A percentile compares a stretch with the other conserved stretches of the same genome.
Conservation (phyloP, 2,329 filamentous ascomycete genomes). For the Diaporthe ilicicola region DNA sequence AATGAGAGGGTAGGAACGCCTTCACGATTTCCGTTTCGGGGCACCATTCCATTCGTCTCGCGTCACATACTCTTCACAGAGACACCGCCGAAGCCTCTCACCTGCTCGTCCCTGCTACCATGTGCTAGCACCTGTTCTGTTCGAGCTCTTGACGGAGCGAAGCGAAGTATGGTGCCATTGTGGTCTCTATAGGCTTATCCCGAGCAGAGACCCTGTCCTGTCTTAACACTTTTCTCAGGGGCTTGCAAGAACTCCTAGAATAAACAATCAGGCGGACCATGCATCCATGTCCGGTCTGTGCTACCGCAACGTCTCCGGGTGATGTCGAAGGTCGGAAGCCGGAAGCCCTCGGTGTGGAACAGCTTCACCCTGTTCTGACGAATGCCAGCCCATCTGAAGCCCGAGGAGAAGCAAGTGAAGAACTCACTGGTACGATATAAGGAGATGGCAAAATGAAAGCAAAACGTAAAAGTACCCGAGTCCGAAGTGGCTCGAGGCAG, state of each 20-base stretch:
- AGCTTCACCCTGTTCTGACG: not conserved
- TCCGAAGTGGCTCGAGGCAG: not conserved
- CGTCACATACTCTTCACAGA: not conserved
- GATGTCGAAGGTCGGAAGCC: not conserved
- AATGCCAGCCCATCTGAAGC: not conserved
- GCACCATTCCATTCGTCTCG: not conserved
- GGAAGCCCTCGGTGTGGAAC: not conserved
- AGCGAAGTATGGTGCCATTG: not conserved
- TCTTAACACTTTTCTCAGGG: not conserved
- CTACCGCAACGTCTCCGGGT: not conserved
- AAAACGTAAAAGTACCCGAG: not conserved
- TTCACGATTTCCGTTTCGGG: not conserved
- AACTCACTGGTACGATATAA: not conserved
- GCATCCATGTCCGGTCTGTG: not conserved
- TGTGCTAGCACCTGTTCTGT: not conserved
- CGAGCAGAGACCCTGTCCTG: not conserved
- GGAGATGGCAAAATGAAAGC: not conserved
- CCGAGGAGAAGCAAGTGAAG: not conserved
- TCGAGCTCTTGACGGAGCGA: not conserved
- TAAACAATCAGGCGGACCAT: not conserved
- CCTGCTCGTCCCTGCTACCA: not conserved
- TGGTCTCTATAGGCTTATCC: not conserved
- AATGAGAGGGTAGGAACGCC: not conserved
- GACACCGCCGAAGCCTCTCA: not conserved
- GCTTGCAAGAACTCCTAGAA: not conserved